These are phyloP conservation scores for Xylaria palmicola DNA, from an alignment of 495 filamentous ascomycete species.

Conservation along the genomic window DNA sequence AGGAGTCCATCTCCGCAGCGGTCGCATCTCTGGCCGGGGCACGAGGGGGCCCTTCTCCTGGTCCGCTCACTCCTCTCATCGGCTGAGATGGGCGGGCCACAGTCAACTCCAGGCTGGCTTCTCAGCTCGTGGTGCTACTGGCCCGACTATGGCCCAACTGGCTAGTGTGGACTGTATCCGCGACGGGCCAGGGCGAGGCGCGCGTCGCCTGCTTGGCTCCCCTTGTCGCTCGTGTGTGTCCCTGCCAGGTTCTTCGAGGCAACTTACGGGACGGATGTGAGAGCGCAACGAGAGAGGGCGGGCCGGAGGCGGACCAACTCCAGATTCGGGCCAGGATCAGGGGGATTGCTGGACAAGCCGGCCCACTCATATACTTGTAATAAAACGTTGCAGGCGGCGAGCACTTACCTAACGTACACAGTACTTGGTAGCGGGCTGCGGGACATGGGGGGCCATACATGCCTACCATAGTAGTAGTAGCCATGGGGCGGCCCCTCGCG, in stretches of 20 bases:
- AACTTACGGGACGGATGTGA: neutral
- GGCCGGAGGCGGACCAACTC: neutral
- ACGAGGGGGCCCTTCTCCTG: neutral
- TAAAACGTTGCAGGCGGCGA: slow-evolving; percentile 11
- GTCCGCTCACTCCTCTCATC: too few relatives aligned
- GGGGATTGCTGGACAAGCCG: neutral
- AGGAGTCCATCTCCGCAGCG: neutral
- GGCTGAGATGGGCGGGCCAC: too few relatives aligned
- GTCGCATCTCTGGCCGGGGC: neutral
- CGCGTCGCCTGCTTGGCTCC: neutral
- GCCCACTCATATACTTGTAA: slow-evolving; percentile 3
- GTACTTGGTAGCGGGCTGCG: neutral
- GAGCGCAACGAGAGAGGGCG: neutral
- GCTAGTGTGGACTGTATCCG: neutral
- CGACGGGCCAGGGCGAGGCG: neutral
- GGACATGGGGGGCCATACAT: neutral
- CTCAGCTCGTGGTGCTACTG: slow-evolving; percentile 8
- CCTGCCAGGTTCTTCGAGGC: neutral
- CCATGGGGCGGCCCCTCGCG: too few relatives aligned
- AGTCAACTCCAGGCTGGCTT: too few relatives aligned
- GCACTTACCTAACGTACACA: too few relatives aligned
- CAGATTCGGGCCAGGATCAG: neutral
- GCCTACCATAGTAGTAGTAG: neutral
- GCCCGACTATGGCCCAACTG: neutral
- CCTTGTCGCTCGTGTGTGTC: neutral